phyloP scores from a whole-genome alignment of 805 yeast genomes.

The Kuraishia borneana region DNA sequence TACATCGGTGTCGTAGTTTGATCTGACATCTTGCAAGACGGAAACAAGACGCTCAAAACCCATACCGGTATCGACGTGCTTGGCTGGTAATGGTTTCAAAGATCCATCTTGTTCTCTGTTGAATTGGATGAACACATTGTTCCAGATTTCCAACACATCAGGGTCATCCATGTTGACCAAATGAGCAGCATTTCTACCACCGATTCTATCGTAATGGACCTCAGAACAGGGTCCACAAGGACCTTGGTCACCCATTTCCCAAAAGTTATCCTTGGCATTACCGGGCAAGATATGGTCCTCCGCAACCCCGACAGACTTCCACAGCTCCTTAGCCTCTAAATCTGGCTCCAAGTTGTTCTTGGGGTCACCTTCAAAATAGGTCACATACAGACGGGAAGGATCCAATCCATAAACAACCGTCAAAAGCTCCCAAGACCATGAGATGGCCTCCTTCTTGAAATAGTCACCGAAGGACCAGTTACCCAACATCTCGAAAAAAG shows the following conservation, averaged over 20 bases:
- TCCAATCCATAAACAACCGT: conserved; percentile 77
- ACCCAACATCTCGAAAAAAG: conserved; percentile 98
- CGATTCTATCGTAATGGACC: conserved; percentile 94
- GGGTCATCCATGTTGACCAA: conserved; percentile 97
- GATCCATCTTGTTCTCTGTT: conserved; percentile 87
- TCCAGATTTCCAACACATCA: conserved; percentile 96
- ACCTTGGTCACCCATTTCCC: conserved; percentile 99
- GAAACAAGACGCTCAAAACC: conserved; percentile 98
- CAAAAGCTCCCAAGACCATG: conserved; percentile 83
- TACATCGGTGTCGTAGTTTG: conserved; percentile 97
- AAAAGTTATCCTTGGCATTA: conserved; percentile 80
- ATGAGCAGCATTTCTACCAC: conserved; percentile 89
- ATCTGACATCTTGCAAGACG: conserved; percentile 77
- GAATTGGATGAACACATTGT: conserved; percentile 91
- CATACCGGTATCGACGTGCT: conserved; percentile 97
- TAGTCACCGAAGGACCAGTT: conserved; percentile 99
- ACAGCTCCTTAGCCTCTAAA: conserved; percentile 78
- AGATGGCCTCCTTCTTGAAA: conserved; percentile 89
- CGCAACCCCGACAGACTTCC: conserved; percentile 82
- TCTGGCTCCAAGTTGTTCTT: conserved; percentile 81
- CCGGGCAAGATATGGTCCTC: conserved; percentile 95
- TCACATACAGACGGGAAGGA: conserved; percentile 76
- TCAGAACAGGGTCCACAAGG: conserved; percentile 99
- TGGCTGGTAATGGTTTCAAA: conserved; percentile 77
- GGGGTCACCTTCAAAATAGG: conserved; percentile 92